A percentile compares a stretch with the other conserved stretches of the same genome.
Conservation (phyloP, 2,329 filamentous ascomycete species). For the Xenoacremonium recifei region DNA sequence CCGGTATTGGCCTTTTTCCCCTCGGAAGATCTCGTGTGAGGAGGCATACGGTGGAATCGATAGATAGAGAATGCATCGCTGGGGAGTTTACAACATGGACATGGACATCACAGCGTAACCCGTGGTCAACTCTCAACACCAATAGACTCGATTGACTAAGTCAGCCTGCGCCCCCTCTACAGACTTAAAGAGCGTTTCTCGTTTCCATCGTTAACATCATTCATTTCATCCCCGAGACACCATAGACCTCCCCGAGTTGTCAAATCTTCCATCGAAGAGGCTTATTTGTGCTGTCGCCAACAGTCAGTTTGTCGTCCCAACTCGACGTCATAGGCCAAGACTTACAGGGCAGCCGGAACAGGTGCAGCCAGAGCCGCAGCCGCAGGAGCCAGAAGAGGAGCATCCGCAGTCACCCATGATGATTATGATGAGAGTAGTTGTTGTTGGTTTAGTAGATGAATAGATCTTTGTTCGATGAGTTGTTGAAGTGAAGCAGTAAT, state of each 20-base stretch:
- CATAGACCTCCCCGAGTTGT: too few species aligned
- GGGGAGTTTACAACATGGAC: not conserved
- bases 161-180: too few species aligned
- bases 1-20: constrained; percentile 34
- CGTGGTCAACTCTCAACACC: too few species aligned
- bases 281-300: constrained; percentile 27
- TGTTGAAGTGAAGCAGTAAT: too few species aligned
- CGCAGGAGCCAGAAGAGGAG: constrained; percentile 38
- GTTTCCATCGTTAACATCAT: too few species aligned
- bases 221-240: too few species aligned
- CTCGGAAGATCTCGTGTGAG: too few species aligned
- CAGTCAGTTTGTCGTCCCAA: constrained; percentile 7
- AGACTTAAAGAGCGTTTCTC: too few species aligned
- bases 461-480: not conserved
- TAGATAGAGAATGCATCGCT: not conserved
- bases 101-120: too few species aligned
- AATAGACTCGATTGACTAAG: too few species aligned
- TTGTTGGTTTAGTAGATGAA: constrained; percentile 1
- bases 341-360: constrained; percentile 44
- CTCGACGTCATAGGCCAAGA: too few species aligned
- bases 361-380: constrained; percentile 41
- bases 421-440: constrained; percentile 15
- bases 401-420: constrained; percentile 45
- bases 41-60: not conserved
- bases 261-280: too few species aligned